Base-by-base conservation (phyloP, 1,284 basidiomycete species). In the Mycena citricolor region DNA sequence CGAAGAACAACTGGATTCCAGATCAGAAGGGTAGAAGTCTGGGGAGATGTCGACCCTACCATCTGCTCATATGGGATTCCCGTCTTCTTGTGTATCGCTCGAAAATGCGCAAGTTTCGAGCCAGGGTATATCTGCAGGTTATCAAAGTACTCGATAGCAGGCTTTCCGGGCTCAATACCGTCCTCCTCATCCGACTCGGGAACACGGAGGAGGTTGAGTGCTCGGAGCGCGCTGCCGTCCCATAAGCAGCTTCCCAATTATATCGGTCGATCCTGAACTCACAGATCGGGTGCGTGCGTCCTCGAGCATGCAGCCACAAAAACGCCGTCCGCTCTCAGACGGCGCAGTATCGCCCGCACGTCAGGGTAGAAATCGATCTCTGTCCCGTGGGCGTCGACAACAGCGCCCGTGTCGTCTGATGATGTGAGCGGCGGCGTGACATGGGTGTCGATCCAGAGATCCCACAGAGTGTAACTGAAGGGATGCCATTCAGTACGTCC, bases 81-180 rank as follows among this genome's bases (percentile, higher is more conserved):
- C 0, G 90, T 94, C 57, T 81, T 79, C 51, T 82, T 68, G 60
- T 90, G 86, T 33, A 94, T 61, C 43, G 76, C 72, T 60, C 77
- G 80, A 69, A 94, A 94, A 58, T 94, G 92, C 5, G 72, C 72
- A 14, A 90, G 65, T 64, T 94, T 93, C 12, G 88, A 89, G 79
- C 86, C 85, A 8, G 90, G 89, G 57, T 91, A 94, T 61, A 94
- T 92, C 60, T 94, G 89, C 47, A 83, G 64, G 52, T 88, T 78
- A 57, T 90, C 79, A 59, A 95, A 92, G 54, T 85, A 86, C 11
- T 75, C 66, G 43, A 81, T 73, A 0, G 89, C 86, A 8, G 63
- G 53, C 22, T 40, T 28, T 23, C 67, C 63, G 8, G 72, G 67
- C 8, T 71, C 63, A n/a, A n/a, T n/a, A n/a, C n/a, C n/a, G n/a